Conservation (phyloP, 2,329 filamentous ascomycete species). For the Xylaria arbuscula region DNA sequence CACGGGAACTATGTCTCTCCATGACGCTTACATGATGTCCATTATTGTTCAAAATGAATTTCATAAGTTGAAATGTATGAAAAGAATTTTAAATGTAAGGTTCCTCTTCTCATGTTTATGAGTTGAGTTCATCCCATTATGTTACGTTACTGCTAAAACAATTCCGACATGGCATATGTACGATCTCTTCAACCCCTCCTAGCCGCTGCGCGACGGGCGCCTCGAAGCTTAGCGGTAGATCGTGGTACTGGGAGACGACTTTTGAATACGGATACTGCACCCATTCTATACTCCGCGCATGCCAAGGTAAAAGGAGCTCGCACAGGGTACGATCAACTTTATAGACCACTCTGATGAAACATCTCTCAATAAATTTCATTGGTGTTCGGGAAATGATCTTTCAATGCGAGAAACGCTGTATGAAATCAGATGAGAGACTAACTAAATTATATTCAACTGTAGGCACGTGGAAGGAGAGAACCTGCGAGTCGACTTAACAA, state of each 20-base stretch:
- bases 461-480: slow-evolving; percentile 38
- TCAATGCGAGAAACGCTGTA: background rate
- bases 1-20: slow-evolving; percentile 8
- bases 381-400: background rate
- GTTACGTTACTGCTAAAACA: background rate
- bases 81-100: background rate
- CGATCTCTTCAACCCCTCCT: slow-evolving; percentile 27
- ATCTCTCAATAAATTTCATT: background rate
- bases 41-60: background rate
- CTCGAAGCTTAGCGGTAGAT: background rate
- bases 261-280: slow-evolving; percentile 39
- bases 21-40: slow-evolving; percentile 33
- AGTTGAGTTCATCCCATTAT: background rate
- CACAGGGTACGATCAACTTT: slow-evolving; percentile 30
- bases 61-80: background rate
- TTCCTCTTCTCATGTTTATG: background rate
- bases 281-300: slow-evolving; percentile 38
- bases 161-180: slow-evolving; percentile 25
- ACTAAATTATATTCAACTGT: background rate
- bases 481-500: slow-evolving; percentile 34
- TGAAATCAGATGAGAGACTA: background rate
- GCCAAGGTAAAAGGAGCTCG: slow-evolving; percentile 39
- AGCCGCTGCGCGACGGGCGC: slow-evolving; percentile 1
- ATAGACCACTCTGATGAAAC: background rate
- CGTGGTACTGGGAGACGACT: slow-evolving; percentile 14